Percentiles rank a stretch among this genome's conserved stretches.
Conservation (phyloP, 257 asterid genomes). For the Solanum etuberosum region DNA sequence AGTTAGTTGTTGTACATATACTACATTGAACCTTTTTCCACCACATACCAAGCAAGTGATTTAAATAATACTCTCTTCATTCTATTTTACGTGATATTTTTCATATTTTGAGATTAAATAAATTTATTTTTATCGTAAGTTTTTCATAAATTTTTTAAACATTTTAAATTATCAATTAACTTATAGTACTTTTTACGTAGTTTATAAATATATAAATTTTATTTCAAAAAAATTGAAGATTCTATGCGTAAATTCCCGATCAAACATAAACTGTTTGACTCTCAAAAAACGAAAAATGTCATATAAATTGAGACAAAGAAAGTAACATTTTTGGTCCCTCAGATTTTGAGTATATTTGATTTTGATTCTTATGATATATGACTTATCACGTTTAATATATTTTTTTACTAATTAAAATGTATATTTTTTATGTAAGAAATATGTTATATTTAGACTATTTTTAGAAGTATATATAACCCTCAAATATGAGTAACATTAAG, state of each 20-base stretch:
- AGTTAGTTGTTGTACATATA: too few relatives aligned
- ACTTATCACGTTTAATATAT: too few relatives aligned
- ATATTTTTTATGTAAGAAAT: background rate
- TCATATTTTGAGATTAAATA: background rate
- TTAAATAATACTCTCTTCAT: background rate
- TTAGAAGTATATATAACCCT: background rate
- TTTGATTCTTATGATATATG: background rate
- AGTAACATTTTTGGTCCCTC: background rate
- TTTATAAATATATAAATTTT: too few relatives aligned
- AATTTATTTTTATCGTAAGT: accelerated
- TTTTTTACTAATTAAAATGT: too few relatives aligned
- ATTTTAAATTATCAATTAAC: too few relatives aligned
- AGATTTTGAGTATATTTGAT: background rate
- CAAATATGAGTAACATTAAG: background rate
- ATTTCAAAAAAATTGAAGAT: too few relatives aligned
- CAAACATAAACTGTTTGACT: too few relatives aligned
- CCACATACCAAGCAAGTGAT: background rate
- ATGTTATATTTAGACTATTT: background rate
- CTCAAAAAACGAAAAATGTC: accelerated
- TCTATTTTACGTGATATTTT: background rate
- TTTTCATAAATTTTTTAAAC: too few relatives aligned
- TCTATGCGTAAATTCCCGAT: accelerated
- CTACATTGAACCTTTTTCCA: background rate
- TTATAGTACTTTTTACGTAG: too few relatives aligned
- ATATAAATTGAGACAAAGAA: accelerated